phyloP scores from a whole-genome alignment of 2,329 filamentous ascomycete species.

The Ophiostoma tasmaniense region DNA sequence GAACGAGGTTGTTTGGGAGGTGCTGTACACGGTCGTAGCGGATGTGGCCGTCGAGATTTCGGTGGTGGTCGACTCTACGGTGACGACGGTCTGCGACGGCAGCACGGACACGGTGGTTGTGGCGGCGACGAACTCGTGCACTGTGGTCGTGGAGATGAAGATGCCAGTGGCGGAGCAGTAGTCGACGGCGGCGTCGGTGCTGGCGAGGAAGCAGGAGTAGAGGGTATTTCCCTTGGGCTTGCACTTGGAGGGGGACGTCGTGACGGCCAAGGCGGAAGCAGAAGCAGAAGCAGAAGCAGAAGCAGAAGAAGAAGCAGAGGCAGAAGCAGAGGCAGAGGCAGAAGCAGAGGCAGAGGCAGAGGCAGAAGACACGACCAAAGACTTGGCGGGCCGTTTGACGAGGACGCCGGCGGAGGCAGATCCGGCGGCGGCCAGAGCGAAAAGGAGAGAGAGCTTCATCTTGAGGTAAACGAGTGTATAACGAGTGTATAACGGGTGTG shows the following conservation, averaged over 20 bases:
- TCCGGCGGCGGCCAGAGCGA: background rate
- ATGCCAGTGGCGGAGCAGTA: background rate
- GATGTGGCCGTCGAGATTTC: background rate
- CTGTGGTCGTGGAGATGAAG: background rate
- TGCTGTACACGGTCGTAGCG: background rate
- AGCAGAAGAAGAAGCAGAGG: too few relatives aligned
- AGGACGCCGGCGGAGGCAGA: background rate
- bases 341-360: background rate
- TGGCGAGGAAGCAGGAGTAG: background rate
- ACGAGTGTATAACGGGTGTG: too few relatives aligned
- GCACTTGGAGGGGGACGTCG: background rate
- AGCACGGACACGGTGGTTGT: background rate
- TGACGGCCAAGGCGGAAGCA: too few relatives aligned
- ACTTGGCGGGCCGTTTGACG: background rate
- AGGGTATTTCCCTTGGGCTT: background rate
- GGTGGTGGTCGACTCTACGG: background rate
- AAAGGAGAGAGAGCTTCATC: background rate
- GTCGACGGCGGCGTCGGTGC: background rate
- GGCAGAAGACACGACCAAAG: background rate
- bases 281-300: background rate
- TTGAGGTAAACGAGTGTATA: background rate
- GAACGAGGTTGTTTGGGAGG: background rate
- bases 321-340: too few relatives aligned
- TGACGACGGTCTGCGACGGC: background rate
- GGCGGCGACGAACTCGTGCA: background rate